Evolutionary conservation across 2,329 filamentous ascomycete species (phyloP), one percentile per base, ranked within the genome.

Genomic region (Trichoderma guizhouense): DNA sequence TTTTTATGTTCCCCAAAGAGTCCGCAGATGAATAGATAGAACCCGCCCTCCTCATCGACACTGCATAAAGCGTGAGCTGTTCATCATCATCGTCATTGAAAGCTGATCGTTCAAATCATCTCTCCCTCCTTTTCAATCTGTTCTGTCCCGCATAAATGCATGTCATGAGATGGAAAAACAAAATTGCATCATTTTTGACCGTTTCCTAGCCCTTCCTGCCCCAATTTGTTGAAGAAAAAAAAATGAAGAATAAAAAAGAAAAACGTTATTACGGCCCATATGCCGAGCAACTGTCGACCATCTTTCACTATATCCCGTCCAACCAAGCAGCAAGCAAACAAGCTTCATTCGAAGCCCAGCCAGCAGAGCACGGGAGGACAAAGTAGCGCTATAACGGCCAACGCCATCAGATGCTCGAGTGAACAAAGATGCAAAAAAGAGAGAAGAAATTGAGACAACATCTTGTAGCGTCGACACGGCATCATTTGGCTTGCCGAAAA

Each of bases 71-170:
- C 71, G 69, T 67, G 68, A 71, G 66, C 47, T 30, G 30, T 39
- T 71, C 68, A 62, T 73, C 66, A 34, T 72, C 71, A 34, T 65
- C 67, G 61, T 71, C 57, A 51, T 53, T 57, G 55, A 72, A 71
- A 72, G 36, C 47, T 62, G 61, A 72, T 71, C 43, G 63, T 71
- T 26, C 39, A 62, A 73, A 71, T 73, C 72, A 71, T 64, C 69
- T 71, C 69, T 58, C 69, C 69, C 61, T 65, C 60, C 67, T 69
- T 72, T 72, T 72, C 66, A 72, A 58, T 72, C 67, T 60, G 39
- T 51, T 69, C 39, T 53, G 66, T 47, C 43, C 69, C 26, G 64
- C 60, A 36, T 64, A 61, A 53, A 47, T 65, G 65, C 28, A 67
- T 70, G 57, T 65, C 47, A 51, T 72, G 43, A 64, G 55, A 47